These are phyloP conservation scores for Camellia sinensis DNA, from an alignment of 148 eudicot genomes.

Conservation along the genomic window DNA sequence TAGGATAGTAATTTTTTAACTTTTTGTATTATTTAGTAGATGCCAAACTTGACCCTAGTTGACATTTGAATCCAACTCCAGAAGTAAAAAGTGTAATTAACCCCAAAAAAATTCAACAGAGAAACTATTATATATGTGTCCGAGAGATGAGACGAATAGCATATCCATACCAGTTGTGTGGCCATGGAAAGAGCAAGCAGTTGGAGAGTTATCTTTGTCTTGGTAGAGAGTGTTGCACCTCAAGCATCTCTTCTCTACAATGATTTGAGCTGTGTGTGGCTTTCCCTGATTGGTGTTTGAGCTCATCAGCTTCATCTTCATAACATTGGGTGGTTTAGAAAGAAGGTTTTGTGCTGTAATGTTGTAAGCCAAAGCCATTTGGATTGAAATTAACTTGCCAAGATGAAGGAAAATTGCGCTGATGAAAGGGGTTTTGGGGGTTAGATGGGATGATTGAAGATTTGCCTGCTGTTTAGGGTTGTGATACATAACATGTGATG, in stretches of 20 bases:
- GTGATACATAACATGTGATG: background rate
- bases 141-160: background rate
- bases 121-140: too few species aligned
- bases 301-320: background rate
- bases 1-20: too few species aligned
- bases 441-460: background rate
- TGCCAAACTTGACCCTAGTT: too few species aligned
- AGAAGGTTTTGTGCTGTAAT: background rate
- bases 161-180: conserved; percentile 47
- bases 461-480: background rate
- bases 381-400: background rate
- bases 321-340: conserved; percentile 7
- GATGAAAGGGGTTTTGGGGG: background rate
- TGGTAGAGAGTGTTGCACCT: conserved; percentile 47
- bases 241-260: conserved; percentile 49
- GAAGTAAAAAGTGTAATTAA: too few species aligned
- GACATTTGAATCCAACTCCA: too few species aligned
- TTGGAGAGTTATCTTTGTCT: conserved; percentile 47
- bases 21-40: too few species aligned
- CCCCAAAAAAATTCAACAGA: background rate
- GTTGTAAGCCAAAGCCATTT: conserved; percentile 19
- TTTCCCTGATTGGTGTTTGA: conserved; percentile 9
- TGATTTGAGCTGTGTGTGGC: conserved; percentile 20
- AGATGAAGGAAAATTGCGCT: background rate
- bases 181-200: conserved; percentile 66